Evolutionary conservation across 2,329 filamentous ascomycete species (phyloP).

Genomic region (Helotiales sp.): DNA sequence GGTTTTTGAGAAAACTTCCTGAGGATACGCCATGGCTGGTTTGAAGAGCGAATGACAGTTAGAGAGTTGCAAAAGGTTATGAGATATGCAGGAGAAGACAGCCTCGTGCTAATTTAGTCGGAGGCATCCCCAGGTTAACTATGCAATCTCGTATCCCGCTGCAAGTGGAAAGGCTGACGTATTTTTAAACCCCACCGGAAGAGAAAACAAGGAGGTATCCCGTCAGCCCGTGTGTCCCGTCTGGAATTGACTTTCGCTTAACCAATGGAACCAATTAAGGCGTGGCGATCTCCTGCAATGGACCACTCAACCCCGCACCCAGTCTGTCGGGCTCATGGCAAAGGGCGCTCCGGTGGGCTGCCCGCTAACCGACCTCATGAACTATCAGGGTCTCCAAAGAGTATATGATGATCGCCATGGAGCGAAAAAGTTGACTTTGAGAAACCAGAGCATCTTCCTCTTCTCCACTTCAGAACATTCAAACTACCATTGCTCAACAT

Average conservation of each 20-base stretch:
- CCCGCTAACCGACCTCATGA: background rate
- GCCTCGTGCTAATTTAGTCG: slow-evolving; percentile 12
- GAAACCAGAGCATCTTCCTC: slow-evolving; percentile 4
- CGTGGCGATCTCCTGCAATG: background rate
- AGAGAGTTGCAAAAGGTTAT: background rate
- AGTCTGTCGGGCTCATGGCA: too few species aligned
- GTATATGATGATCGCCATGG: slow-evolving; percentile 28
- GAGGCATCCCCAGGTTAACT: background rate
- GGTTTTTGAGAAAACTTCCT: slow-evolving; percentile 47
- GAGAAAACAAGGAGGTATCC: too few species aligned
- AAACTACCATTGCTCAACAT: slow-evolving; percentile 29
- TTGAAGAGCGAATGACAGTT: background rate
- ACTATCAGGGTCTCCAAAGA: slow-evolving; percentile 11
- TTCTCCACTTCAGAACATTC: background rate
- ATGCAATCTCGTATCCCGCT: background rate
- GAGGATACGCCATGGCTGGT: slow-evolving; percentile 48
- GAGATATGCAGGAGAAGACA: background rate
- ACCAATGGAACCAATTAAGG: background rate
- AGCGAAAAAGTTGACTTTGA: slow-evolving; percentile 1
- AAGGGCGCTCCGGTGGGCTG: background rate
- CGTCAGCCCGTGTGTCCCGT: too few species aligned
- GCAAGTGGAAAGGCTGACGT: background rate
- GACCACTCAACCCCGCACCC: background rate
- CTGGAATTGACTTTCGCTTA: background rate
- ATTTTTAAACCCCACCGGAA: background rate